Percentiles rank a stretch among this genome's conserved stretches.
These are phyloP conservation scores for Hordeum marinum DNA, from an alignment of 176 grass and related monocot genomes.

Conservation along the genomic window DNA sequence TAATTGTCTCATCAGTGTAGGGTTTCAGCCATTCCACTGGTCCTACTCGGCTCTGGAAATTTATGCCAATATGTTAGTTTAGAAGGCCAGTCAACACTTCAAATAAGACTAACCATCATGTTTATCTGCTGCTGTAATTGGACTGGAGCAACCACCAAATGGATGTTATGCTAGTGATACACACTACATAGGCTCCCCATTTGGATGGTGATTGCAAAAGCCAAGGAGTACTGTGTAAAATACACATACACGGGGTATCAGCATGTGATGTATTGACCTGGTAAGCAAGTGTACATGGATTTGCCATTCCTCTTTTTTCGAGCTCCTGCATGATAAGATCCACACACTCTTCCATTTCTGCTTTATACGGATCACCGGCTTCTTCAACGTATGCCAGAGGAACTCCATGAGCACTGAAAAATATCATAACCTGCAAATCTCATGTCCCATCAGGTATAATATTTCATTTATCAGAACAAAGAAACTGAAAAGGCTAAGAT, in stretches of 20 bases:
- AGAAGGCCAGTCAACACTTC: background rate
- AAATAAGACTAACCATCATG: slow-evolving; percentile 4
- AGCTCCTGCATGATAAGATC: slow-evolving; percentile 98
- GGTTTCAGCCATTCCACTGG: slow-evolving; percentile 93
- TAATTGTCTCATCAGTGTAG: slow-evolving; percentile 96
- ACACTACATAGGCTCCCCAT: background rate
- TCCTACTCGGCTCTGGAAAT: slow-evolving; percentile 87
- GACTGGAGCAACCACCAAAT: background rate
- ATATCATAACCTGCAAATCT: slow-evolving; percentile 82
- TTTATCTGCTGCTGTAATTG: background rate
- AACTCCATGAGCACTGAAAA: slow-evolving; percentile 99
- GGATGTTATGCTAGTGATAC: slow-evolving; percentile 1
- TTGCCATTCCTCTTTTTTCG: slow-evolving; percentile 65
- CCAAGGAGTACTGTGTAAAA: background rate
- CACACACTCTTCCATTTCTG: slow-evolving; percentile 96
- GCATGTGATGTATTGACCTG: slow-evolving; percentile 41
- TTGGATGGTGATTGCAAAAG: slow-evolving; percentile 1
- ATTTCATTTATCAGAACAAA: background rate
- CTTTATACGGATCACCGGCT: slow-evolving; percentile 99
- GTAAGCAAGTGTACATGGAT: slow-evolving; percentile 94
- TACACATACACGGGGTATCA: background rate
- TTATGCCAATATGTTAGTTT: slow-evolving; percentile 8
- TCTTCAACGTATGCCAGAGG: slow-evolving; percentile 97
- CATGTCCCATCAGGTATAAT: slow-evolving; percentile 17
- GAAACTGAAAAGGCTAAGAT: slow-evolving; percentile 10